Percentiles rank a stretch among this genome's conserved stretches.
Evolutionary conservation across 164 flowering plant genomes (phyloP).

Genomic region (Tinospora cordifolia): DNA sequence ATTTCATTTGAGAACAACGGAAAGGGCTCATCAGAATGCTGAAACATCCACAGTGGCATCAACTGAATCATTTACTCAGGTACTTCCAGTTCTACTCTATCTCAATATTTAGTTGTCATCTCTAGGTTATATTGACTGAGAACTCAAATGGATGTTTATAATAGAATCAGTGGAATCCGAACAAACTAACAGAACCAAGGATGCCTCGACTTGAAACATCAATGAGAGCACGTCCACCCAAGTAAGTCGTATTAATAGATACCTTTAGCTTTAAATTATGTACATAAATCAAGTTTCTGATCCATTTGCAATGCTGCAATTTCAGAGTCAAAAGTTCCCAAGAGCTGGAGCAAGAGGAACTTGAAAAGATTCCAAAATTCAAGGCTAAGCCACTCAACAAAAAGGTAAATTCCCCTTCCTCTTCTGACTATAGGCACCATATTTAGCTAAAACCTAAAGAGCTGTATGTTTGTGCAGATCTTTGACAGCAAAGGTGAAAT

Average conservation of each 20-base stretch:
- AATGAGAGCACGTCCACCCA: conserved; percentile 71
- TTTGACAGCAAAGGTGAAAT: conserved; percentile 85
- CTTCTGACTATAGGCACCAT: background rate
- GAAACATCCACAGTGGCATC: conserved; percentile 55
- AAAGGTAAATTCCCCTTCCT: conserved; percentile 37
- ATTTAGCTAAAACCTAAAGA: background rate
- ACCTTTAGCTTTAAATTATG: background rate
- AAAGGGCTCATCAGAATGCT: conserved; percentile 63
- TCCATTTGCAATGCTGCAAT: background rate
- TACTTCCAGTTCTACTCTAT: conserved; percentile 9
- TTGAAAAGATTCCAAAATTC: conserved; percentile 70
- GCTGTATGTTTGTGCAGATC: conserved; percentile 37
- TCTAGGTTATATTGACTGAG: background rate
- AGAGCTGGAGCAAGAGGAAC: conserved; percentile 74
- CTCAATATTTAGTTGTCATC: background rate
- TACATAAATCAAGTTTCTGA: background rate
- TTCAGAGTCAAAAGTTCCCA: conserved; percentile 49
- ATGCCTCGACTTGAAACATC: conserved; percentile 73
- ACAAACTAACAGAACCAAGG: conserved; percentile 66
- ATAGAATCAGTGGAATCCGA: conserved; percentile 46
- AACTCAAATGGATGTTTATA: background rate
- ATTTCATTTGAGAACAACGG: conserved; percentile 79
- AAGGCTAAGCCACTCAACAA: conserved; percentile 90
- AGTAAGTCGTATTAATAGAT: conserved; percentile 9
- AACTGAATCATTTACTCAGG: conserved; percentile 52